Percentiles rank a stretch among this genome's conserved stretches.
These are phyloP conservation scores for Mycocentrospora acerina DNA, from an alignment of 2,329 filamentous ascomycete genomes.

Conservation along the genomic window DNA sequence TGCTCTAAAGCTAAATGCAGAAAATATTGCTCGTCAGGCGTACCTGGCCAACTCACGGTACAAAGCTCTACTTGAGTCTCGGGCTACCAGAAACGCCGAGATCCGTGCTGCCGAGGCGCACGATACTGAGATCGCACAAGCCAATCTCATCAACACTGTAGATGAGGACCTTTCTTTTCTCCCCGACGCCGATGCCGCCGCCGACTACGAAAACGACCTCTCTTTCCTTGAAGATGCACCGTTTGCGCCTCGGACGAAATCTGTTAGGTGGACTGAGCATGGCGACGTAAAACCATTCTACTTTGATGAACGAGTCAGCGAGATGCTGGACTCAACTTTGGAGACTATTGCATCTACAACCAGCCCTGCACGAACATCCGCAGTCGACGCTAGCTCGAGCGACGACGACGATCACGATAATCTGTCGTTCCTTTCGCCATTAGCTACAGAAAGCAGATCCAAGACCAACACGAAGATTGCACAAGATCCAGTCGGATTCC, in stretches of 20 bases:
- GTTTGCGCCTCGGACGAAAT: slow-evolving; percentile 3
- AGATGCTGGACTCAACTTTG: slow-evolving; percentile 26
- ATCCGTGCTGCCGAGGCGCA: slow-evolving; percentile 8
- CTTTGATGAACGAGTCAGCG: slow-evolving; percentile 19
- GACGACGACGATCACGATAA: slow-evolving; percentile 8
- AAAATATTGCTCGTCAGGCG: slow-evolving; percentile 3
- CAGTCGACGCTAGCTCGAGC: neutral
- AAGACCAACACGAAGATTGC: slow-evolving; percentile 2
- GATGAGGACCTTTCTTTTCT: slow-evolving; percentile 10
- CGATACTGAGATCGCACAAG: slow-evolving; percentile 1
- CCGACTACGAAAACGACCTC: slow-evolving; percentile 2
- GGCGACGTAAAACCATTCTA: slow-evolving; percentile 18
- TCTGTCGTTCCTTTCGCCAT: neutral
- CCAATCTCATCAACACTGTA: slow-evolving; percentile 5
- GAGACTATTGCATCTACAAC: slow-evolving; percentile 17
- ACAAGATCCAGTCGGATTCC: slow-evolving; percentile 6
- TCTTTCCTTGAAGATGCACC: slow-evolving; percentile 1
- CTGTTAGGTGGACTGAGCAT: slow-evolving; percentile 15
- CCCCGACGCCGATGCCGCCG: neutral
- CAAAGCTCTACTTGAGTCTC: slow-evolving; percentile 8
- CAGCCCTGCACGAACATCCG: slow-evolving; percentile 7
- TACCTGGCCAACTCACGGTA: slow-evolving; percentile 4
- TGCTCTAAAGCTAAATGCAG: slow-evolving; percentile 2
- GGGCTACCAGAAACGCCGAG: slow-evolving; percentile 10
- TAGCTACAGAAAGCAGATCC: neutral